phyloP scores from a whole-genome alignment of 345 rosid genomes.

The Murraya paniculata region DNA sequence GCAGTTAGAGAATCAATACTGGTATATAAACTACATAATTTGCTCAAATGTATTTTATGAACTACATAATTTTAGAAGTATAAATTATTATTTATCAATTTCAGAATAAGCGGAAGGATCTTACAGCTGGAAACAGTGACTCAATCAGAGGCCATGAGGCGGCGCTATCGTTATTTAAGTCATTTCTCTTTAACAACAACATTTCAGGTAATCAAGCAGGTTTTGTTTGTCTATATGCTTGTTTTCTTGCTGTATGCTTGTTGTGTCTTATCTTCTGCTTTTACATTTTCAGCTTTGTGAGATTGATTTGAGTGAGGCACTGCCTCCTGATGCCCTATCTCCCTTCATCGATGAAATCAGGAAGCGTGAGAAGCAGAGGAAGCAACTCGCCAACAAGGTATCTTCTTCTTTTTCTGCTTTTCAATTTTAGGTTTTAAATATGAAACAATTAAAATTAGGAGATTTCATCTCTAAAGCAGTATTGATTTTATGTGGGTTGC shows the following conservation, averaged over 20 bases:
- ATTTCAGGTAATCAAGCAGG: constrained; percentile 48
- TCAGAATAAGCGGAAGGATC: constrained; percentile 80
- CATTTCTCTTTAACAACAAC: constrained; percentile 89
- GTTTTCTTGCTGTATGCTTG: neutral
- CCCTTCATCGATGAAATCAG: constrained; percentile 87
- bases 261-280: constrained; percentile 1
- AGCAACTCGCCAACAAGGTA: constrained; percentile 76
- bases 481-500: neutral
- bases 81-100: constrained; percentile 7
- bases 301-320: constrained; percentile 64
- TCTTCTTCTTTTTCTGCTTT: neutral
- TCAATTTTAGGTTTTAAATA: neutral
- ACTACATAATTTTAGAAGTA: neutral
- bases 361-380: constrained; percentile 83
- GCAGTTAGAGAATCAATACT: neutral
- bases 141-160: constrained; percentile 79
- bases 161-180: constrained; percentile 84
- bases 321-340: constrained; percentile 63
- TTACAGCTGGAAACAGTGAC: constrained; percentile 81
- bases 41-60: neutral
- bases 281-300: constrained; percentile 73
- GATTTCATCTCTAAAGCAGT: constrained; percentile 33
- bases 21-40: neutral
- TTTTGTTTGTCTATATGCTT: neutral
- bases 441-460: constrained; percentile 26